Conservation (phyloP, 2,329 filamentous ascomycete species). For the Arthrobotrys sphaeroides region DNA sequence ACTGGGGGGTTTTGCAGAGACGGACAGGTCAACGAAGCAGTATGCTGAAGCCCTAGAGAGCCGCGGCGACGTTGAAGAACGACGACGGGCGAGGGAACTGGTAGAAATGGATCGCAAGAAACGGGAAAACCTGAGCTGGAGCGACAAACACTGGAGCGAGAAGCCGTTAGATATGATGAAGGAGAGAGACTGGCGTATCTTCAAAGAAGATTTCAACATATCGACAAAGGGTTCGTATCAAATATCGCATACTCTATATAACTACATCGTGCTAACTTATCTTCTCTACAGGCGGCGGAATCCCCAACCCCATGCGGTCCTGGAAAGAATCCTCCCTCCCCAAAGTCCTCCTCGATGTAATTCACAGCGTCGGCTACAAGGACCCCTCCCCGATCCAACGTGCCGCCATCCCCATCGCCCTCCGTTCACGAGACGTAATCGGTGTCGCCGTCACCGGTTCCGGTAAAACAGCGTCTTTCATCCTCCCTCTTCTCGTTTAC, state of each 20-base stretch:
- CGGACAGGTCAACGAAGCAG: slow-evolving; percentile 65
- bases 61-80: slow-evolving; percentile 78
- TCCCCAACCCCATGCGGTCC: slow-evolving; percentile 94
- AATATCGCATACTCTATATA: neutral
- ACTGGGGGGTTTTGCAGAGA: slow-evolving; percentile 71
- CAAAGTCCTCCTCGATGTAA: slow-evolving; percentile 78
- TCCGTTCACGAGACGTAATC: slow-evolving; percentile 94
- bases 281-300: slow-evolving; percentile 68
- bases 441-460: slow-evolving; percentile 98
- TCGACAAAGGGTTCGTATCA: slow-evolving; percentile 76
- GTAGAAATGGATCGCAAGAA: slow-evolving; percentile 84
- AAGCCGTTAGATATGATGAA: slow-evolving; percentile 94
- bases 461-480: slow-evolving; percentile 95
- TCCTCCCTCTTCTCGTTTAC: slow-evolving; percentile 91
- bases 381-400: slow-evolving; percentile 92
- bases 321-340: slow-evolving; percentile 89
- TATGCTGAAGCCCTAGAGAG: slow-evolving; percentile 76
- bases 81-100: slow-evolving; percentile 78
- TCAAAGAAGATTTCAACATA: slow-evolving; percentile 99
- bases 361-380: slow-evolving; percentile 85
- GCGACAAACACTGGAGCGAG: slow-evolving; percentile 95
- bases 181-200: slow-evolving; percentile 97
- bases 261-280: slow-evolving; percentile 8
- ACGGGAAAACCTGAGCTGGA: slow-evolving; percentile 75
- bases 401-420: slow-evolving; percentile 91